Conservation (phyloP, 2,329 filamentous ascomycete genomes). For the Neonectria punicea region DNA sequence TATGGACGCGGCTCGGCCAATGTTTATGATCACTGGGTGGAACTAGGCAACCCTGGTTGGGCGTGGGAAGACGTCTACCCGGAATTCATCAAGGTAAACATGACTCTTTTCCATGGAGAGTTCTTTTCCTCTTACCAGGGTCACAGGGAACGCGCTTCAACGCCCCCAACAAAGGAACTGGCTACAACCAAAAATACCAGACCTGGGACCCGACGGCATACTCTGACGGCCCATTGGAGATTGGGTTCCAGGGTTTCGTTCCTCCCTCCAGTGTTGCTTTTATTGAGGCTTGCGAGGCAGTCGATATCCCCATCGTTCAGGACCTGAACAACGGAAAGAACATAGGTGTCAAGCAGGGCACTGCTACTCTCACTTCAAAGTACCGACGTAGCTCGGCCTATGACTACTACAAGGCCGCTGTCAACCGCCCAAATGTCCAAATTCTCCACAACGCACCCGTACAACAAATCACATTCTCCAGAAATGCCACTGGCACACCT, state of each 20-base stretch:
- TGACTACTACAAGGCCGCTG: constrained; percentile 39
- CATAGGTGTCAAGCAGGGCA: constrained; percentile 43
- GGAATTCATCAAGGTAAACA: not conserved
- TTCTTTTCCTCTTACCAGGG: not conserved
- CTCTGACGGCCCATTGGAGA: constrained; percentile 39
- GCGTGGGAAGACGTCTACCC: not conserved
- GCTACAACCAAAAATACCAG: constrained; percentile 41
- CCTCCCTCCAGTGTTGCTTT: constrained; percentile 44
- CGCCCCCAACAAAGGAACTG: constrained; percentile 31
- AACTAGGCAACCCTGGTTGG: not conserved
- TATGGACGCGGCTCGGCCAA: not conserved
- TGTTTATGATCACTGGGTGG: not conserved
- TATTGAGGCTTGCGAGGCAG: constrained; percentile 36
- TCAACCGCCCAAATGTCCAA: constrained; percentile 35
- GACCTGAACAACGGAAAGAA: constrained; percentile 42
- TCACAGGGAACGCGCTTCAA: constrained; percentile 34
- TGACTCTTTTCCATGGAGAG: not conserved
- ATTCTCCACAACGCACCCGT: constrained; percentile 40
- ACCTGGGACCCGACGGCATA: constrained; percentile 42
- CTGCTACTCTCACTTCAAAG: constrained; percentile 37
- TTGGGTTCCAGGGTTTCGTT: constrained; percentile 43
- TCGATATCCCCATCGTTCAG: constrained; percentile 37
- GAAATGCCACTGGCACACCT: constrained; percentile 25
- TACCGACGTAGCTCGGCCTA: constrained; percentile 41
- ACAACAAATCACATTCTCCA: not conserved